phyloP scores from a whole-genome alignment of 2,329 filamentous ascomycete genomes.

The Alternaria conjuncta region DNA sequence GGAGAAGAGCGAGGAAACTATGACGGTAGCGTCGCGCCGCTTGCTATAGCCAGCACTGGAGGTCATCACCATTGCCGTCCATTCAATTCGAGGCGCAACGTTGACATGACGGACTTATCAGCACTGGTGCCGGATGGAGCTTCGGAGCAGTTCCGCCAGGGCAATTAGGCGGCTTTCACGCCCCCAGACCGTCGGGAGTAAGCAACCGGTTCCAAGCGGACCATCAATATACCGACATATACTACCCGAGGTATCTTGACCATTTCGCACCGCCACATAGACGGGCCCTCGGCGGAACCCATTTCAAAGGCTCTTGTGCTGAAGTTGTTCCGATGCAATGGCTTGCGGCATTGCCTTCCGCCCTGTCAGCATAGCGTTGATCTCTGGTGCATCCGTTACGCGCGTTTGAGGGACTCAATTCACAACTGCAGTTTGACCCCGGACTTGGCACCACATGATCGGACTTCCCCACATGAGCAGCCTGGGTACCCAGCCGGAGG shows the following conservation, averaged over 20 bases:
- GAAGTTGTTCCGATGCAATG: constrained; percentile 15
- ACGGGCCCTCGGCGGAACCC: constrained; percentile 13
- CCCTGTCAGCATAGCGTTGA: constrained; percentile 15
- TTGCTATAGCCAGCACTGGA: constrained; percentile 1
- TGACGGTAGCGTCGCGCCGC: constrained; percentile 8
- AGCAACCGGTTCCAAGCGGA: constrained; percentile 32
- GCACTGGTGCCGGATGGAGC: constrained; percentile 16
- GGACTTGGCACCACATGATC: constrained; percentile 40
- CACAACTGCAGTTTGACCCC: constrained; percentile 26
- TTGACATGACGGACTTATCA: not conserved
- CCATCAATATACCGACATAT: constrained; percentile 34
- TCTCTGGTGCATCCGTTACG: constrained; percentile 12
- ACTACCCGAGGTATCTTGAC: constrained; percentile 34
- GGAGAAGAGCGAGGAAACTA: constrained; percentile 6
- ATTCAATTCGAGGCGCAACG: constrained; percentile 7
- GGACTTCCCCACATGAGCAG: constrained; percentile 45
- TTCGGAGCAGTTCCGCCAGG: constrained; percentile 22
- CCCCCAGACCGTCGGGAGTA: constrained; percentile 30
- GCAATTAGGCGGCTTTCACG: constrained; percentile 12
- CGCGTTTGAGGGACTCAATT: constrained; percentile 13
- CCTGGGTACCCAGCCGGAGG: constrained; percentile 30
- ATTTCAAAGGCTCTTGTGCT: constrained; percentile 13
- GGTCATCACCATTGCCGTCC: constrained; percentile 7
- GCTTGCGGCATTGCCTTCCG: constrained; percentile 13
- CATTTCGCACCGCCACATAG: constrained; percentile 30